These are phyloP conservation scores for Trichaptum fuscoviolaceum DNA, from an alignment of 768 basidiomycete species.

Conservation along the genomic window DNA sequence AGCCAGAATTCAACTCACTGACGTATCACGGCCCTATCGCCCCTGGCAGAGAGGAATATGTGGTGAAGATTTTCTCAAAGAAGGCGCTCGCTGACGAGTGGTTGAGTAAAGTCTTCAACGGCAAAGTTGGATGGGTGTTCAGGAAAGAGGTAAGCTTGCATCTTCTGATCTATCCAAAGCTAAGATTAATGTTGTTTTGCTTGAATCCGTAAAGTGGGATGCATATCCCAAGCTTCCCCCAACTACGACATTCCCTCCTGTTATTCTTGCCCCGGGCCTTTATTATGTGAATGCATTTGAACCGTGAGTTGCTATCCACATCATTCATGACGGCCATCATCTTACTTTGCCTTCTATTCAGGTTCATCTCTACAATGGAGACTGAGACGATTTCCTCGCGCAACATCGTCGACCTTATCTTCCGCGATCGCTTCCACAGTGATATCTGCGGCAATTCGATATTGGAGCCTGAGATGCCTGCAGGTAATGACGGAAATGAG, in stretches of 20 bases:
- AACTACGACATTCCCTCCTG: constrained; percentile 62
- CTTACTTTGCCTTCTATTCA: constrained; percentile 21
- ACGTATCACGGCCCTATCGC: constrained; percentile 65
- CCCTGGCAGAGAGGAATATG: constrained; percentile 42
- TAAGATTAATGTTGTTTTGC: constrained; percentile 6
- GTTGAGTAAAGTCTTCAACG: constrained; percentile 58
- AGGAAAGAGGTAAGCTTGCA: constrained; percentile 59
- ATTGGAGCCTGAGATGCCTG: constrained; percentile 24
- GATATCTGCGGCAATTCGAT: constrained; percentile 52
- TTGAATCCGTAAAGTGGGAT: constrained; percentile 52
- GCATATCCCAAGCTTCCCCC: constrained; percentile 73
- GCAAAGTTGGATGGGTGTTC: constrained; percentile 72
- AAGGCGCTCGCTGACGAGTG: constrained; percentile 60
- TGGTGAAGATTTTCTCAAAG: constrained; percentile 86
- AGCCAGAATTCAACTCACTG: constrained; percentile 83
- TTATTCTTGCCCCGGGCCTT: constrained; percentile 71
- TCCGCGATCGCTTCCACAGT: constrained; percentile 65
- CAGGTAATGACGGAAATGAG: constrained; percentile 15
- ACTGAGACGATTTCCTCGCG: constrained; percentile 81
- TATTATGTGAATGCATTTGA: constrained; percentile 94
- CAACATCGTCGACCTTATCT: constrained; percentile 75
- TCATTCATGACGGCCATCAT: constrained; percentile 7
- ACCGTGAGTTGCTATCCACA: constrained; percentile 47
- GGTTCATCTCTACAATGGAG: constrained; percentile 91
- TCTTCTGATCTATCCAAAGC: constrained; percentile 2